These are phyloP conservation scores for Pilobolus umbonatus DNA, from an alignment of 192 early-diverging fungal species.

Conservation along the genomic window DNA sequence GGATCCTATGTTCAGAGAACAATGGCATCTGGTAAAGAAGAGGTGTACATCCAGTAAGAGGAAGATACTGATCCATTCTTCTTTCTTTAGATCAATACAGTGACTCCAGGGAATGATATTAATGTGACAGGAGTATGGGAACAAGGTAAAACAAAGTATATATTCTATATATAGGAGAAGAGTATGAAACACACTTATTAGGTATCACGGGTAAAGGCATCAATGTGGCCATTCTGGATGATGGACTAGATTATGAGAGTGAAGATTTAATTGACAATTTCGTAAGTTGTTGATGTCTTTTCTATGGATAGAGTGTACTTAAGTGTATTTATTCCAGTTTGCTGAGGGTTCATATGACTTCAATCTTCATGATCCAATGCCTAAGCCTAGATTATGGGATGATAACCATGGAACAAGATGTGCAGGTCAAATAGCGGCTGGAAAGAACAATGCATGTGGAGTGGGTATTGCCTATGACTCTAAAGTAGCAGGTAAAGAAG, in stretches of 20 bases:
- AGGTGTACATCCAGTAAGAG: no score
- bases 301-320: background rate
- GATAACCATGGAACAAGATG: constrained; percentile 87
- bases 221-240: constrained; percentile 78
- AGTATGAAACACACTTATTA: background rate
- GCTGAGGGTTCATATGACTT: constrained; percentile 82
- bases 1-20: constrained; percentile 65
- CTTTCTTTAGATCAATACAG: constrained; percentile 27
- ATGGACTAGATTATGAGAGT: constrained; percentile 75
- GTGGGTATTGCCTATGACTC: constrained; percentile 77
- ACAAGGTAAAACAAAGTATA: constrained; percentile 41
- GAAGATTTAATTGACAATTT: constrained; percentile 74
- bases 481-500: constrained; percentile 50
- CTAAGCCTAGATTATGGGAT: constrained; percentile 59
- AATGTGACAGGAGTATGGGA: constrained; percentile 83
- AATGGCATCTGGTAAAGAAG: constrained; percentile 77
- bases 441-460: constrained; percentile 72
- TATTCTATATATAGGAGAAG: background rate
- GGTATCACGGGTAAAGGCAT: constrained; percentile 67
- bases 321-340: constrained; percentile 20
- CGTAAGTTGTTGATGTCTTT: constrained; percentile 29
- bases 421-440: constrained; percentile 83
- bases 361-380: constrained; percentile 63
- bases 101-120: constrained; percentile 60
- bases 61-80: no score